A percentile compares a stretch with the other conserved stretches of the same genome.
Evolutionary conservation across 495 filamentous ascomycete species (phyloP).

Genomic region (Evansstolkia leycettana): DNA sequence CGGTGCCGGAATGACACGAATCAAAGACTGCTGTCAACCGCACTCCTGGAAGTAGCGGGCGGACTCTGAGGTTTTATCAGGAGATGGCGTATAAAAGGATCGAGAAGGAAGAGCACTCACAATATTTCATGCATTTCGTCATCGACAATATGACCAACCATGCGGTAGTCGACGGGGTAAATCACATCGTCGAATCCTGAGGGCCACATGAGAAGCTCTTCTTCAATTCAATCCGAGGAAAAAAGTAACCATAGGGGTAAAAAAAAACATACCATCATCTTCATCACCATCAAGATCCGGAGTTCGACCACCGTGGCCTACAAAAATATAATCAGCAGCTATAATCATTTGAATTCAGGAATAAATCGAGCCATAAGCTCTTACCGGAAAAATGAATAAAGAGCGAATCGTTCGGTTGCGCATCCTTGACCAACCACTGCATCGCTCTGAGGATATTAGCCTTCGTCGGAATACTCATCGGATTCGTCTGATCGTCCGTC

Average conservation of each 20-base stretch:
- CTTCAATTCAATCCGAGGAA: background rate
- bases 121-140: constrained; percentile 98
- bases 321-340: constrained; percentile 1
- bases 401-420: constrained; percentile 85
- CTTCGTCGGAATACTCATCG: constrained; percentile 89
- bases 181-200: constrained; percentile 87
- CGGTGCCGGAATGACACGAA: constrained; percentile 94
- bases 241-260: background rate
- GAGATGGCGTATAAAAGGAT: background rate
- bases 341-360: background rate
- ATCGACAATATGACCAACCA: constrained; percentile 86
- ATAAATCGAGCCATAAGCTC: background rate
- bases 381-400: constrained; percentile 94
- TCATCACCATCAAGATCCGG: constrained; percentile 93
- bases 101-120: constrained; percentile 22
- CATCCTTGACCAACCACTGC: constrained; percentile 97
- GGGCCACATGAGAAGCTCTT: background rate
- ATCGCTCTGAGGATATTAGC: constrained; percentile 90
- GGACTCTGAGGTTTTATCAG: constrained; percentile 32
- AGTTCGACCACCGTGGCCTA: constrained; percentile 91
- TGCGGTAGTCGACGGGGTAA: constrained; percentile 88
- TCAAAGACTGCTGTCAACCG: constrained; percentile 95
- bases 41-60: constrained; percentile 69
- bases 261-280: constrained; percentile 46
- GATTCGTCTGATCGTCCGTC: constrained; percentile 91